Conservation (phyloP, 345 rosid species). For the Salix dunnii region DNA sequence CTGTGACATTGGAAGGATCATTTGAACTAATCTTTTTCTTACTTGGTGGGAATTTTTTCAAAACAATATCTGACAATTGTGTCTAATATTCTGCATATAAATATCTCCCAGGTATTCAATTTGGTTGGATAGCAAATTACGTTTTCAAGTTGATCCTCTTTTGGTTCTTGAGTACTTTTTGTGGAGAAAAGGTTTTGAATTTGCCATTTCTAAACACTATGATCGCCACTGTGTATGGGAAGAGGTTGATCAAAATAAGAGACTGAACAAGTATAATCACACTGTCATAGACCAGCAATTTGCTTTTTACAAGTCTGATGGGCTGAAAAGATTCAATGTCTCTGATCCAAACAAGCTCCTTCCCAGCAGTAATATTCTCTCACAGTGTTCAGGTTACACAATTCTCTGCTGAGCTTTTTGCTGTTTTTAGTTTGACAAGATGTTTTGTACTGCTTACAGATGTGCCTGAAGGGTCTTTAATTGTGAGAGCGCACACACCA, state of each 20-base stretch:
- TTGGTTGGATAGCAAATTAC: constrained; percentile 97
- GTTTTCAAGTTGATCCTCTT: constrained; percentile 83
- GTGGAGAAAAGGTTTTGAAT: constrained; percentile 93
- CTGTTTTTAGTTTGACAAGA: neutral
- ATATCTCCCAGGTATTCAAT: constrained; percentile 72
- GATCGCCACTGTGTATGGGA: constrained; percentile 97
- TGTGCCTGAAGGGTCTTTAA: constrained; percentile 97
- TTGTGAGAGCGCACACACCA: constrained; percentile 91
- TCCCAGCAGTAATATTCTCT: constrained; percentile 73
- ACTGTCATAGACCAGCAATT: constrained; percentile 80
- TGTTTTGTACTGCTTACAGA: constrained; percentile 40
- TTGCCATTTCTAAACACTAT: constrained; percentile 91
- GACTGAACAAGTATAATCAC: constrained; percentile 90
- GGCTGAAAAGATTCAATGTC: constrained; percentile 67
- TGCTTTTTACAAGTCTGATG: constrained; percentile 79
- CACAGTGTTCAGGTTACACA: neutral
- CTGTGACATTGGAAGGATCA: neutral
- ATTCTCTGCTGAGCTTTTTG: neutral
- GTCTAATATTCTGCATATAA: constrained; percentile 5
- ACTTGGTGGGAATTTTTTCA: neutral
- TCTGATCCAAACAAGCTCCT: constrained; percentile 84
- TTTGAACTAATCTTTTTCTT: neutral
- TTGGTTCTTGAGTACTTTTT: constrained; percentile 81
- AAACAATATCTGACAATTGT: neutral
- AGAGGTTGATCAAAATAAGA: constrained; percentile 92